A percentile compares a stretch with the other conserved stretches of the same genome.
phyloP scores from a whole-genome alignment of 164 flowering plant genomes.

The Sedum album region DNA sequence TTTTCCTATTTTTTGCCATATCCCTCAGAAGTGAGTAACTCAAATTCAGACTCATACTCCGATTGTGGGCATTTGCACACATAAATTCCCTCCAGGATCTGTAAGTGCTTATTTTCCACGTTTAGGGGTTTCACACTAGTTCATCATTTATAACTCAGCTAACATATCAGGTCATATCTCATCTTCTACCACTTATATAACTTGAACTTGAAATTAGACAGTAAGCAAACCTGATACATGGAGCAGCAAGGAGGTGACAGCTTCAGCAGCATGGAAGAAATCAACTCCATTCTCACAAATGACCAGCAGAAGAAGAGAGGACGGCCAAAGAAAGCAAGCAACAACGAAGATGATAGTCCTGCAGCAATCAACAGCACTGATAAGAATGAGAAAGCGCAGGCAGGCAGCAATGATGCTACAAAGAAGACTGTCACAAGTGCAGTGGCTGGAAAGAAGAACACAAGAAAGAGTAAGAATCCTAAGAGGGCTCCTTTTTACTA shows the following conservation, averaged over 20 bases:
- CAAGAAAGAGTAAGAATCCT: constrained; percentile 7
- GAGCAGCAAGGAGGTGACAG: neutral
- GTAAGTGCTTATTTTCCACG: neutral
- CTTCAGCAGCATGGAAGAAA: constrained; percentile 2
- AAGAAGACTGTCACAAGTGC: neutral
- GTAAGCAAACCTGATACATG: neutral
- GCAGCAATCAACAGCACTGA: neutral
- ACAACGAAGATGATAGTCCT: neutral
- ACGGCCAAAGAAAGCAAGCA: neutral
- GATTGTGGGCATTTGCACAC: neutral
- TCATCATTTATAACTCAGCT: constrained; percentile 1
- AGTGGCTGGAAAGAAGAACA: neutral
- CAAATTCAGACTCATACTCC: neutral
- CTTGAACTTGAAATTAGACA: neutral
- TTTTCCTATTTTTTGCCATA: neutral
- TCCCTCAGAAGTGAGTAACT: neutral
- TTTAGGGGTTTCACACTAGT: constrained; percentile 1
- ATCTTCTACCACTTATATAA: neutral
- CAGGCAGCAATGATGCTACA: neutral
- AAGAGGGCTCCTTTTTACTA: constrained; percentile 1
- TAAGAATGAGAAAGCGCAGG: constrained; percentile 2
- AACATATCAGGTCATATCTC: neutral
- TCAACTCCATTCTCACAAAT: neutral
- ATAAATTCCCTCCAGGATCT: neutral
- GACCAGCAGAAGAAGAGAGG: constrained; percentile 5